These are phyloP conservation scores for Acrocalymma vagum DNA, from an alignment of 2,329 filamentous ascomycete species.

Conservation along the genomic window DNA sequence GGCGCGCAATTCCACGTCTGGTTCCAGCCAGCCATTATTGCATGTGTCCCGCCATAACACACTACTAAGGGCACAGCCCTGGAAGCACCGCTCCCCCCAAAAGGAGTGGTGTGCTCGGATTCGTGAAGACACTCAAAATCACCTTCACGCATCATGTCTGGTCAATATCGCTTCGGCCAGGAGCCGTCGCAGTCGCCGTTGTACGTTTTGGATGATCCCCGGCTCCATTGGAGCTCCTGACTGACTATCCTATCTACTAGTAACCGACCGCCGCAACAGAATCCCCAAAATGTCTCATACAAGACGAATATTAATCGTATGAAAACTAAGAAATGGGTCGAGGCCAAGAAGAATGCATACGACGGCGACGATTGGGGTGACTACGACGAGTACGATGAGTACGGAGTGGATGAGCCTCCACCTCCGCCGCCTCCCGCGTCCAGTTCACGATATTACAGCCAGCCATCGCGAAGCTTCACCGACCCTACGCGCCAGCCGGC, in stretches of 20 bases:
- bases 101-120: conserved; percentile 1
- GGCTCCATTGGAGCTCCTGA: no score
- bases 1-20: background rate
- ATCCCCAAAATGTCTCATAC: conserved; percentile 69
- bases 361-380: conserved; percentile 95
- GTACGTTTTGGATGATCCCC: conserved; percentile 43
- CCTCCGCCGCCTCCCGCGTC: conserved; percentile 53
- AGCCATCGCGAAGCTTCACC: conserved; percentile 50
- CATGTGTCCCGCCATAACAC: conserved; percentile 23
- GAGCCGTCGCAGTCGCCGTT: conserved; percentile 48
- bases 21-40: conserved; percentile 9
- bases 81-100: conserved; percentile 4
- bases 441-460: conserved; percentile 53
- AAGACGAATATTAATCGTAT: conserved; percentile 86
- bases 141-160: conserved; percentile 41
- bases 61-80: conserved; percentile 25
- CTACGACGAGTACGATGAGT: conserved; percentile 64
- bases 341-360: conserved; percentile 86
- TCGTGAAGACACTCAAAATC: background rate
- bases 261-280: no score
- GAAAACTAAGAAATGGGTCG: conserved; percentile 95
- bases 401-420: conserved; percentile 59
- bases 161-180: conserved; percentile 50
- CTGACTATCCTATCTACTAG: conserved; percentile 30
- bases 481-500: conserved; percentile 47